Base-by-base conservation (phyloP, 805 yeast genomes). In the Spathaspora gorwiae region DNA sequence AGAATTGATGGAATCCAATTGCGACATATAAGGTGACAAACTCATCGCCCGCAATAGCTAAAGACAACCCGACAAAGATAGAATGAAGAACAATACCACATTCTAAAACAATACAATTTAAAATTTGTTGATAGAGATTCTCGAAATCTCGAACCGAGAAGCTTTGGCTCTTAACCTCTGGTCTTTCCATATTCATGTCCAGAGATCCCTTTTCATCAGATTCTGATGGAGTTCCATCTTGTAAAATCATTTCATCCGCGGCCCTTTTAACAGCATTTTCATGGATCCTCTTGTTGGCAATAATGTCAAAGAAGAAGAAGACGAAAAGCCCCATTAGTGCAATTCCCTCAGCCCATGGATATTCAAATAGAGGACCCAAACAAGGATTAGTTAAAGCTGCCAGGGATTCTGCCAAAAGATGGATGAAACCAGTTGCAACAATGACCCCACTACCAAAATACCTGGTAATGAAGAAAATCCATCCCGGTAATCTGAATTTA, bases 1-100 rank as follows among this genome's bases (percentile, higher is more conserved):
- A 86, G 66, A 81, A 70, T 61, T 87, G 95, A 61, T 87, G 88
- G 72, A 78, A 80, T 5, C 80, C 75, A 40, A 67, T 52, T 13
- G 83, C 95, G 50, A 83, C 73, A 62, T 82, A 85, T 42, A 87
- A 66, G 6, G 85, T 75, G 43, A 70, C 73, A 59, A 85, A 86
- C 56, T 83, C 90, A 3, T 77, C 81, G 42, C 89, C 92, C 3
- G 92, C 72, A 12, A 84, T 82, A 1, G 90, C 84, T 36, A 87
- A 68, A 0, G 90, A 75, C 39, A 87, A 66, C 14, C 95, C 95
- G 45, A 87, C 76, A 56, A 87, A 84, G 2, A 87, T 76, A 1
- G 95, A 87, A 64, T 87, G 95, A 69, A 87, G 83, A 31, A 87
- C 65, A 37, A 87, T 75, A 56, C 95, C 95, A 51, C 84, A 83